Base-by-base conservation (phyloP, 768 basidiomycete genomes). In the Rhodotorula taiwanensis region DNA sequence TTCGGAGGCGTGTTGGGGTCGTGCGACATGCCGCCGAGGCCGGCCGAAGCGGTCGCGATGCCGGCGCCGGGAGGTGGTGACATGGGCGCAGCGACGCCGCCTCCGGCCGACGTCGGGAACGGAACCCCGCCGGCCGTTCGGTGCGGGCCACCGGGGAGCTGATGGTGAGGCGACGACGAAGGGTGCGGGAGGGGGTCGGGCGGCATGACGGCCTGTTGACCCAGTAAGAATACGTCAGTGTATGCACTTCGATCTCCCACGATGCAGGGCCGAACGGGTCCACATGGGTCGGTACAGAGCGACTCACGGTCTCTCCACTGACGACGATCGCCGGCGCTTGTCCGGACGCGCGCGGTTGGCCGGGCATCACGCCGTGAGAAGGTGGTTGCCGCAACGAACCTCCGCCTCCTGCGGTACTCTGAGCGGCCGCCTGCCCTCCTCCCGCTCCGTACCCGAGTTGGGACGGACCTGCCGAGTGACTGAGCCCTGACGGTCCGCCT, bases 181-280 rank as follows among this genome's bases (percentile, higher is more conserved):
- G 75, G 74, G 68, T 78, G 78, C 0, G 76, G 75, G 41, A 78
- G 72, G 0, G 76, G 77, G 58, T 78, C 78, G 8, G 67, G 51
- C 2, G 77, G 76, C 78, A 79, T 79, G 53, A 77, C 74, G 5
- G 73, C 69, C 72, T 75, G 53, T 42, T 43, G 30, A 10, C 21
- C 8, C 15, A 20, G 21, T 23, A 11, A 20, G 2, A 8, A 21
- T 6, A 31, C 5, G 49, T 50, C 30, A 48, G 47, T 18, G 9
- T 8, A 15, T 5, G 2, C n/a, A n/a, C n/a, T n/a, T n/a, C n/a
- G n/a, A n/a, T n/a, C n/a, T n/a, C n/a, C n/a, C n/a, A n/a, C n/a
- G n/a, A n/a, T n/a, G n/a, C n/a, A n/a, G n/a, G n/a, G n/a, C n/a
- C n/a, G n/a, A n/a, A n/a, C n/a, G n/a, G n/a, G n/a, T n/a, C n/a